Base-by-base conservation (phyloP, 2,329 filamentous ascomycete species). In the Cryphonectria nitschkei region DNA sequence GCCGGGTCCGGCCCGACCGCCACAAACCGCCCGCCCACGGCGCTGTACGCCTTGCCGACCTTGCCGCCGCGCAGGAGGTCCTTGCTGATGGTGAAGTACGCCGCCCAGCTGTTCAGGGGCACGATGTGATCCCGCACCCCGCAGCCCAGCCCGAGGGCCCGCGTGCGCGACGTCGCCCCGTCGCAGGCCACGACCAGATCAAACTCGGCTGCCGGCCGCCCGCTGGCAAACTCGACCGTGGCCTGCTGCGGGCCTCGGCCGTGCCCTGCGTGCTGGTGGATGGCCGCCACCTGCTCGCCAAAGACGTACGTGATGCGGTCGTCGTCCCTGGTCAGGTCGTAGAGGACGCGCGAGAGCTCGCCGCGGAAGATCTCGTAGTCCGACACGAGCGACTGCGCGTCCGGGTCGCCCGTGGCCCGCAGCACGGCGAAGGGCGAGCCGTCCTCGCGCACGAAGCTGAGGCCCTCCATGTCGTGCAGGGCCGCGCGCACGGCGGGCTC, bases 301-400 rank as follows among this genome's bases (percentile, higher is more conserved):
- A 71, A 71, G 37, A 71, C 39, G 16, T 71, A 71, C 8, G 50
- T 63, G 67, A 71, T 67, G 16, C 41, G 66, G 56, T 58, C 70
- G 37, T 69, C 73, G 68, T 82, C 81, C n/a, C 77, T 76, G 72
- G 5, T 71, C 62, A 71, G 29, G 29, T 71, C 62, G 58, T 69
- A 64, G 4, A 71, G 9, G 19, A 69, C 61, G 11, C 14, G 67
- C 26, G 81, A 78, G 34, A 86, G 75, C 68, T 86, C 83, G 8
- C 82, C 84, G 4, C 84, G 78, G 73, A 85, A 79, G 61, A 86
- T 85, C 75, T 86, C 84, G 68, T 79, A 85, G 69, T 86, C 84
- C 37, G 79, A 82, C 4, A 84, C 81, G 7, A 86, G 75, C 9
- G 80, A 79, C 70, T 84, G 81, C 68, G 82, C 81, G 26, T 82